These are phyloP conservation scores for Heritiera littoralis DNA, from an alignment of 345 rosid species.

Conservation along the genomic window DNA sequence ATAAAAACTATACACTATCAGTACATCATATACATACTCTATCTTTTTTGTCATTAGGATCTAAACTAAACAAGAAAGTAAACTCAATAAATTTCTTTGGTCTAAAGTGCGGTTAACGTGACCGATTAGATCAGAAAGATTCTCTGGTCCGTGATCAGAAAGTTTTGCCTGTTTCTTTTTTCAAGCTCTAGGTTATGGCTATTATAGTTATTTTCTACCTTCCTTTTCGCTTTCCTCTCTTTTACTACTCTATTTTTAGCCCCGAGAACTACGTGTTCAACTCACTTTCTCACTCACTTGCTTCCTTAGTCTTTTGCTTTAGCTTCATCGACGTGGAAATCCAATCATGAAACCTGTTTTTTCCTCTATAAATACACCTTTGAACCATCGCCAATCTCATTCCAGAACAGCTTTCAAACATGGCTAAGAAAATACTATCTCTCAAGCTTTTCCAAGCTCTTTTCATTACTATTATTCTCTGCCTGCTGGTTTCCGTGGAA, in stretches of 20 bases:
- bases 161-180: background rate
- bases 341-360: conserved; percentile 17
- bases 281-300: conserved; percentile 14
- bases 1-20: no score
- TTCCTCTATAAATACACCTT: conserved; percentile 42
- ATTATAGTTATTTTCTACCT: conserved; percentile 3
- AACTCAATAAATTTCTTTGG: background rate
- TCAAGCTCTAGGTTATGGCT: conserved; percentile 18
- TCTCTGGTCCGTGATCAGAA: conserved; percentile 35
- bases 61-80: background rate
- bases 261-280: conserved; percentile 18
- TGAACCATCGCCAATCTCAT: conserved; percentile 19
- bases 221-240: background rate
- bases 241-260: background rate
- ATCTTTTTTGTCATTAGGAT: background rate
- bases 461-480: conserved; percentile 20
- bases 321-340: conserved; percentile 38
- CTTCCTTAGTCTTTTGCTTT: background rate
- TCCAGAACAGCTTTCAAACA: background rate
- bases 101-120: conserved; percentile 23
- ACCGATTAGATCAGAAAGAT: conserved; percentile 18
- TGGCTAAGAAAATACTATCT: conserved; percentile 18
- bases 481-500: conserved; percentile 22
- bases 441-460: conserved; percentile 20
- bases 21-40: no score